Base-by-base conservation (phyloP, 768 basidiomycete genomes). In the Lactarius akahatsu region DNA sequence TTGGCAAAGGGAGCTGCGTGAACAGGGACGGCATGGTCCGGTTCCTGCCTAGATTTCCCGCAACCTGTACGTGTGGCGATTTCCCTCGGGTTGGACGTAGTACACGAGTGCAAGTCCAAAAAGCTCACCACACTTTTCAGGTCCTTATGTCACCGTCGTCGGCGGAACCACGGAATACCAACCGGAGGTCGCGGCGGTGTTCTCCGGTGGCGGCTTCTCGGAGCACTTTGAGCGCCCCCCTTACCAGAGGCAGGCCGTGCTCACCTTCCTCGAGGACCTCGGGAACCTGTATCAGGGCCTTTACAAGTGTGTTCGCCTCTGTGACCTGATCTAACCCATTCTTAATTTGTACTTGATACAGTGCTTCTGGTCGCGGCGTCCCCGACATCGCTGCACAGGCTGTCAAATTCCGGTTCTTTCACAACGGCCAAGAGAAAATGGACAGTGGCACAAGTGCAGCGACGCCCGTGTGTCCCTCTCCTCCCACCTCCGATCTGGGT, bases 11-110 rank as follows among this genome's bases (percentile, higher is more conserved):
- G 9, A 9, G 10, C n/a, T 47, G 45, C n/a, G 3, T 23, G 10
- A 11, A 3, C 0, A 0, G 2, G 0, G 10, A 47, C 10, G 45
- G 45, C n/a, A 9, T 0, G 0, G 9, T 47, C n/a, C 20, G 11
- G 45, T 47, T 47, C n/a, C 11, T 10, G 10, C 9, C n/a, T 1
- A 7, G 10, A 10, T 47, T 47, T 47, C 45, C 45, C 11, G 20
- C 9, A 47, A 11, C n/a, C 45, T 47, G 45, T 47, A 47, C n/a
- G 45, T 23, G n/a, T 23, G 10, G 20, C n/a, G 10, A 34, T 47
- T 47, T 47, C 0, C 9, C 16, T 45, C 43, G 2, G 18, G n/a
- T 20, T 47, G 0, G 45, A 8, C 4, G 15, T 40, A 16, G 15
- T 40, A 16, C 15, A 40, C 40, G n/a, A 47, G n/a, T 47, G 45